These are phyloP conservation scores for Cercospora sp. DNA, from an alignment of 2,329 filamentous ascomycete species.

Conservation along the genomic window DNA sequence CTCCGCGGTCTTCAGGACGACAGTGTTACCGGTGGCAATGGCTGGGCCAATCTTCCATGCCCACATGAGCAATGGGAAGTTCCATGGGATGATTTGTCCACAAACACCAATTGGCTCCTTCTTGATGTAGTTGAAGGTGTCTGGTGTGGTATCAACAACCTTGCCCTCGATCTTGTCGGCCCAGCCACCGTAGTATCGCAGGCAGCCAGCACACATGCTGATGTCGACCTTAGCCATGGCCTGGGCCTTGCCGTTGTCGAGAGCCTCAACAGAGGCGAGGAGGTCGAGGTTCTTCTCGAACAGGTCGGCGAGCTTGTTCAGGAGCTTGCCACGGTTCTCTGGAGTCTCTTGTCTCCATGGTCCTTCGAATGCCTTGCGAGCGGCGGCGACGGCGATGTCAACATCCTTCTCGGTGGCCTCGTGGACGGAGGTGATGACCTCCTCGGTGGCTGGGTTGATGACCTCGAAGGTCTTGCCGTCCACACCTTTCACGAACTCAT, in stretches of 20 bases:
- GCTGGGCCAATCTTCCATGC: conserved; percentile 78
- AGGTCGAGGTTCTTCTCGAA: conserved; percentile 75
- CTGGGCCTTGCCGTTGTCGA: conserved; percentile 86
- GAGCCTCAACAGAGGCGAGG: conserved; percentile 78
- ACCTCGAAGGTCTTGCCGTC: conserved; percentile 91
- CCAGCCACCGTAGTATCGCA: conserved; percentile 89
- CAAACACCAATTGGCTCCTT: conserved; percentile 69
- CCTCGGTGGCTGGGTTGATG: conserved; percentile 83
- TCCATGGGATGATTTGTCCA: conserved; percentile 75
- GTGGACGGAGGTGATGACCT: conserved; percentile 77
- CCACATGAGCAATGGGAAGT: conserved; percentile 33
- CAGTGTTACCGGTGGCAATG: conserved; percentile 69
- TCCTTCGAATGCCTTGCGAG: conserved; percentile 81
- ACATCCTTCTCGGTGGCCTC: conserved; percentile 88
- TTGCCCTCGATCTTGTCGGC: conserved; percentile 90
- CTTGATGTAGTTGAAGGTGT: conserved; percentile 81
- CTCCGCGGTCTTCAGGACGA: conserved; percentile 75
- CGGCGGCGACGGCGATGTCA: conserved; percentile 77
- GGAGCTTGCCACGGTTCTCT: conserved; percentile 65
- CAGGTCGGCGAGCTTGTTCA: conserved; percentile 77
- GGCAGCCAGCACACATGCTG: conserved; percentile 63
- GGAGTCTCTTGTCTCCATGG: conserved; percentile 68
- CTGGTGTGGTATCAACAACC: conserved; percentile 74
- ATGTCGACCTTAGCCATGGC: conserved; percentile 76
- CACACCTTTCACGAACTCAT: conserved; percentile 79